Evolutionary conservation across 345 rosid species (phyloP).

Genomic region (Citrus trifoliata): DNA sequence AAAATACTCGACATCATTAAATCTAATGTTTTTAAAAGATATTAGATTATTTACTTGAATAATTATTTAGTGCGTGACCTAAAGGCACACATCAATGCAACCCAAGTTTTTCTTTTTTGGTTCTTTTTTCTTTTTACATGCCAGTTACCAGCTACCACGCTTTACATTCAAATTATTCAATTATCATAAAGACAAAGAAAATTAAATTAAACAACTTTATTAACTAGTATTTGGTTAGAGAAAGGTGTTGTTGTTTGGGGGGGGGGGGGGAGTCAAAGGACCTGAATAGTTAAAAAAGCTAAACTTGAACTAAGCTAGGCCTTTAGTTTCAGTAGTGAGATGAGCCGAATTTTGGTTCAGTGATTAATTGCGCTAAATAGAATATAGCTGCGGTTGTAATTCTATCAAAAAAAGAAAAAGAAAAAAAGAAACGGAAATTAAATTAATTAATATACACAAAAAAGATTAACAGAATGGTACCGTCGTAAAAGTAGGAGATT

Average conservation of each 20-base stretch:
- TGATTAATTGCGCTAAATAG: background rate
- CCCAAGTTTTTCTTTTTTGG: too few species aligned
- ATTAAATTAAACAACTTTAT: background rate
- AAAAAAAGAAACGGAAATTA: background rate
- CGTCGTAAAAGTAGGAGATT: slow-evolving; percentile 91
- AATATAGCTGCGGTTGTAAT: background rate
- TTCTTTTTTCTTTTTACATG: too few species aligned
- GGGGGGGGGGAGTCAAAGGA: too few species aligned
- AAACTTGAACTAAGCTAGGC: background rate
- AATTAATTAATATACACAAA: background rate
- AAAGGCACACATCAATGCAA: background rate
- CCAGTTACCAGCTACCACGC: background rate
- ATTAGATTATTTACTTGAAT: background rate
- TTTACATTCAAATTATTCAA: background rate
- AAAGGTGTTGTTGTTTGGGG: too few species aligned
- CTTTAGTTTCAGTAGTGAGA: background rate
- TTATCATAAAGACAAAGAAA: too few species aligned
- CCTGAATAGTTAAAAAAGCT: background rate
- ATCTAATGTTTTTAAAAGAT: background rate
- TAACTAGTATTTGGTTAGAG: background rate
- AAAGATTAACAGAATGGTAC: slow-evolving; percentile 29
- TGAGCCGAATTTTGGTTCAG: background rate
- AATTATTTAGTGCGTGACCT: background rate
- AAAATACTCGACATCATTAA: background rate
- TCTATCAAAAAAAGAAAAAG: background rate